A percentile compares a stretch with the other conserved stretches of the same genome.
Evolutionary conservation across 2,329 filamentous ascomycete genomes (phyloP).

Genomic region (Alternaria sp.): DNA sequence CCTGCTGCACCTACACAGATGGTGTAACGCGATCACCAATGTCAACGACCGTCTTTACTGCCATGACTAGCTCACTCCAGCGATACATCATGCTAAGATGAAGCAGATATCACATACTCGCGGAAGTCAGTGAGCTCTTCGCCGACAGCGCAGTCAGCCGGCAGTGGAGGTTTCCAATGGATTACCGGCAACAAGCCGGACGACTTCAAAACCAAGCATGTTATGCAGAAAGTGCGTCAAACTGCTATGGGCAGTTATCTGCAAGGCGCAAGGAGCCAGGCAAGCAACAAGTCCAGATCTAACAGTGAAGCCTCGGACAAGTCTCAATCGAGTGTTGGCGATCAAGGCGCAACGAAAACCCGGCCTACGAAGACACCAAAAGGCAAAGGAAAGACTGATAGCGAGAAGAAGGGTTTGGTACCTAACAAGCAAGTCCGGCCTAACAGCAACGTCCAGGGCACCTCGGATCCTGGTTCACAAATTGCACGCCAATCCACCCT

Average conservation of each 20-base stretch:
- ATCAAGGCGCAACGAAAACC: constrained; percentile 19
- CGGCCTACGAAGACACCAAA: constrained; percentile 7
- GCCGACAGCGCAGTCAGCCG: constrained; percentile 11
- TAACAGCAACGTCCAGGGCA: constrained; percentile 4
- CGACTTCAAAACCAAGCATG: constrained; percentile 42
- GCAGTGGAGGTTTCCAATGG: constrained; percentile 33
- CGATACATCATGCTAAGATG: constrained; percentile 11
- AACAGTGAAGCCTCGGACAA: constrained; percentile 30
- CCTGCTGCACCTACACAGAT: neutral
- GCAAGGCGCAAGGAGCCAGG: constrained; percentile 31
- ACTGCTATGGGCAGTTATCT: constrained; percentile 47
- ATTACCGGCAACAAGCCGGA: constrained; percentile 44
- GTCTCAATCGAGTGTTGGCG: constrained; percentile 25
- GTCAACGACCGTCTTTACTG: neutral
- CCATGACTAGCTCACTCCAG: neutral
- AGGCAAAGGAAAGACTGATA: constrained; percentile 2
- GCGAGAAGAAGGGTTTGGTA: constrained; percentile 11
- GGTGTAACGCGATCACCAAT: constrained; percentile 2
- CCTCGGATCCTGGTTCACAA: constrained; percentile 12
- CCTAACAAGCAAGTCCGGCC: constrained; percentile 11
- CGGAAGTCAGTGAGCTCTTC: constrained; percentile 24
- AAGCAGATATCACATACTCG: constrained; percentile 12
- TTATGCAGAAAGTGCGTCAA: constrained; percentile 47
- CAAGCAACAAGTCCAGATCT: constrained; percentile 9
- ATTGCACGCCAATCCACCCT: constrained; percentile 26